These are phyloP conservation scores for Nowakowskiella sp. DNA, from an alignment of 192 early-diverging fungal genomes.

Conservation along the genomic window DNA sequence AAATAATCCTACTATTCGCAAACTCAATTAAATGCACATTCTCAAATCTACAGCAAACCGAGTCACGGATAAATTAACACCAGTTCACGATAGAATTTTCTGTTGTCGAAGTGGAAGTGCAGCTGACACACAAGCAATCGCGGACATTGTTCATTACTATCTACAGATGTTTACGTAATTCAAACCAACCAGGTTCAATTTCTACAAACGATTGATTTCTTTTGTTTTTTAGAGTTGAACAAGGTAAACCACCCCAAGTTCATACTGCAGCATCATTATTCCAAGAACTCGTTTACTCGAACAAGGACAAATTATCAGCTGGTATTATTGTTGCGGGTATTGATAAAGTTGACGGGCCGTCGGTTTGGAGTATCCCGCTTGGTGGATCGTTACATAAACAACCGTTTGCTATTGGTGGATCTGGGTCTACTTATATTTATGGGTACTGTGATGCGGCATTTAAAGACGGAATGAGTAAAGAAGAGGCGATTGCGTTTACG, in stretches of 20 bases:
- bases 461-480: conserved; percentile 69
- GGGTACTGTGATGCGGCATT: conserved; percentile 92
- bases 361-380: conserved; percentile 83
- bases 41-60: conserved; percentile 59
- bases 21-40: no score
- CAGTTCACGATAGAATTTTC: conserved; percentile 90
- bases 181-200: neutral
- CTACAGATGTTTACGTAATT: conserved; percentile 82
- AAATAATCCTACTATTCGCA: no score
- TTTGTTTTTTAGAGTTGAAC: conserved; percentile 59
- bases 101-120: conserved; percentile 97
- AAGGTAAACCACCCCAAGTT: conserved; percentile 76
- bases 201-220: neutral
- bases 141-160: conserved; percentile 96
- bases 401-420: conserved; percentile 91
- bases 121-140: conserved; percentile 97
- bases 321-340: conserved; percentile 97
- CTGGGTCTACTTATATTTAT: conserved; percentile 94
- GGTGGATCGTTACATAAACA: conserved; percentile 88
- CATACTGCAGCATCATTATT: conserved; percentile 83
- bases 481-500: conserved; percentile 86
- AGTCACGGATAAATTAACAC: conserved; percentile 96
- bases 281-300: conserved; percentile 88
- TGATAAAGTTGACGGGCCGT: conserved; percentile 84
- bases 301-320: conserved; percentile 80